Evolutionary conservation across 2,329 filamentous ascomycete genomes (phyloP).

Genomic region (Xylaria sp.): DNA sequence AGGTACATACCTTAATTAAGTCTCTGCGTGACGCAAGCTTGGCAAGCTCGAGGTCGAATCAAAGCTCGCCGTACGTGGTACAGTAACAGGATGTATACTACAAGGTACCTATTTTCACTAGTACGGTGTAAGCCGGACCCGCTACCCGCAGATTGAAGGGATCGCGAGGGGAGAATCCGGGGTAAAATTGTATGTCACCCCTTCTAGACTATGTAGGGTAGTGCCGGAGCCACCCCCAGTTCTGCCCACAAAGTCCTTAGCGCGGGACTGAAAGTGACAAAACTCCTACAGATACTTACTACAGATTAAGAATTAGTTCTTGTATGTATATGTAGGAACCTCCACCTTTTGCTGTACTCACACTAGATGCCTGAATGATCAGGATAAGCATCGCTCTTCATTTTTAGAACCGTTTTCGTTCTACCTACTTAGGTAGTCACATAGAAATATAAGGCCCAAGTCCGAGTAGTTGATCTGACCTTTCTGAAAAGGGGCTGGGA

Average conservation of each 20-base stretch:
- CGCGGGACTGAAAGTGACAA: slow-evolving; percentile 6
- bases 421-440: too few relatives aligned
- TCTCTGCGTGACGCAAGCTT: slow-evolving; percentile 10
- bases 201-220: slow-evolving; percentile 31
- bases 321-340: too few relatives aligned
- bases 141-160: slow-evolving; percentile 35
- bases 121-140: slow-evolving; percentile 30
- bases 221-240: slow-evolving; percentile 27
- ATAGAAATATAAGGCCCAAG: background rate
- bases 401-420: background rate
- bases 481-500: slow-evolving; percentile 29
- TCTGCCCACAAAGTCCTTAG: slow-evolving; percentile 10
- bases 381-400: background rate
- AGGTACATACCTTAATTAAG: slow-evolving; percentile 6
- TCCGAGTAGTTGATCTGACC: slow-evolving; percentile 10
- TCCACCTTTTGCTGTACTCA: too few relatives aligned
- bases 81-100: slow-evolving; percentile 15
- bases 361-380: background rate
- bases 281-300: background rate
- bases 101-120: slow-evolving; percentile 6
- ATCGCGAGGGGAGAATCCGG: slow-evolving; percentile 44
- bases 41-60: slow-evolving; percentile 11
- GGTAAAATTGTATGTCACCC: slow-evolving; percentile 42
- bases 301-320: slow-evolving; percentile 14
- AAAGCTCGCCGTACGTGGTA: background rate